Evolutionary conservation across 164 flowering plant species (phyloP), one percentile per base, ranked within the genome.

Genomic region (Protea cynaroides): DNA sequence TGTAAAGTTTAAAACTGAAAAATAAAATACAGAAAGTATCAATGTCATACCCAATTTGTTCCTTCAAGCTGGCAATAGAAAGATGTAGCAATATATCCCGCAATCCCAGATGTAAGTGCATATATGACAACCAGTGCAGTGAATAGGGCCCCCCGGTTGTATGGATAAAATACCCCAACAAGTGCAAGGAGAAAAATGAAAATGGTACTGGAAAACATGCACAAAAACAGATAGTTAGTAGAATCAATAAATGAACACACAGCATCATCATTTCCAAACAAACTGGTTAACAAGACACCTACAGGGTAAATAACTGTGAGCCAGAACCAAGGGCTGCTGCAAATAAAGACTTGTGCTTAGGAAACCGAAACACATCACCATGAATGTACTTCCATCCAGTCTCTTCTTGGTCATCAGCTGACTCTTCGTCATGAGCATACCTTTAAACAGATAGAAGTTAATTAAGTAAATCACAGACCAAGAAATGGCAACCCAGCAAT

Each of bases 101-200:
- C 76, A 57, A 73, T 73, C 13, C 76, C 76, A 38, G 76, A 73
- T 43, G 76, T 73, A 52, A 73, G 76, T 14, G 76, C 76, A 56
- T 73, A 73, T 49, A 73, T 73, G 63, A 73, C 70, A 69, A 73
- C 76, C 43, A 73, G 56, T 1, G 76, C 76, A 23, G 76, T 73
- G 69, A 73, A 69, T 18, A 73, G 59, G 19, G 76, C 76, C 17
- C 76, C 76, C 36, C 76, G 51, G 54, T 73, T 73, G 73, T 73
- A 73, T 38, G 76, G 76, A 52, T 73, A 73, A 58, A 73, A 73
- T 15, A 73, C 76, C 29, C 76, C 76, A 62, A 73, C 73, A n/a
- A 73, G 63, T 0, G 76, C 69, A 51, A 73, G 72, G 44, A 73
- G 34, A 60, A 73, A 73, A 53, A 73, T 73, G 65, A 73, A 73